A percentile compares a stretch with the other conserved stretches of the same genome.
Conservation (phyloP, 23 red algal genomes). For the Gracilaria caudata region DNA sequence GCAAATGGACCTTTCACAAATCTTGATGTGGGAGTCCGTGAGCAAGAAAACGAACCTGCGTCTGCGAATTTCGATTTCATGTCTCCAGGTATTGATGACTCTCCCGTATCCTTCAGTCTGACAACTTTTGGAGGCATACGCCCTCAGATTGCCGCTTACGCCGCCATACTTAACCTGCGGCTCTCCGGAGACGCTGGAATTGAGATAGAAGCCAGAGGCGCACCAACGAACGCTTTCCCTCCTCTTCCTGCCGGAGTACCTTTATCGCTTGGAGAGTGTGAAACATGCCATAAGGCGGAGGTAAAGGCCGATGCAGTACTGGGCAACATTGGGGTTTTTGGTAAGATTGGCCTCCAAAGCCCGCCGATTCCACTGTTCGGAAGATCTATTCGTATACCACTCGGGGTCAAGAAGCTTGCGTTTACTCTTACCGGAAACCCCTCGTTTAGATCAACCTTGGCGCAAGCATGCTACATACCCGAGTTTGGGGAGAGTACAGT, state of each 20-base stretch:
- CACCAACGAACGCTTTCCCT: constrained; percentile 24
- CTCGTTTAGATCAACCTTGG: constrained; percentile 7
- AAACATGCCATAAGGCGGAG: constrained; percentile 43
- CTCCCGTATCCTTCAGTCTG: not conserved
- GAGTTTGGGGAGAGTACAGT: constrained; percentile 32
- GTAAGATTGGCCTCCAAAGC: constrained; percentile 5
- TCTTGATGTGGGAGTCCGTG: constrained; percentile 2
- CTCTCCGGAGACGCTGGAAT: constrained; percentile 39
- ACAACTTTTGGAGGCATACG: constrained; percentile 37
- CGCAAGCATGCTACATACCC: constrained; percentile 30
- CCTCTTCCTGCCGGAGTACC: constrained; percentile 14
- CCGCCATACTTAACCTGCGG: constrained; percentile 18
- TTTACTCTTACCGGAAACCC: constrained; percentile 31
- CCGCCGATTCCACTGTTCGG: constrained; percentile 13
- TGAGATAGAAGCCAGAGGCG: constrained; percentile 27
- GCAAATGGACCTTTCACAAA: constrained; percentile 15
- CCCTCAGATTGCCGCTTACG: constrained; percentile 37
- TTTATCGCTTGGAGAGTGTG: constrained; percentile 21
- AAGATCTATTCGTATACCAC: not conserved
- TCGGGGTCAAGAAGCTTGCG: not conserved
- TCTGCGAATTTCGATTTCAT: constrained; percentile 10
- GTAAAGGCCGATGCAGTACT: constrained; percentile 35
- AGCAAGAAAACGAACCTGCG: constrained; percentile 31
- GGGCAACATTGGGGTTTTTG: constrained; percentile 32
- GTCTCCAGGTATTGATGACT: not conserved